These are phyloP conservation scores for Ploettnerulaceae sp. DNA, from an alignment of 2,329 filamentous ascomycete species.

Conservation along the genomic window DNA sequence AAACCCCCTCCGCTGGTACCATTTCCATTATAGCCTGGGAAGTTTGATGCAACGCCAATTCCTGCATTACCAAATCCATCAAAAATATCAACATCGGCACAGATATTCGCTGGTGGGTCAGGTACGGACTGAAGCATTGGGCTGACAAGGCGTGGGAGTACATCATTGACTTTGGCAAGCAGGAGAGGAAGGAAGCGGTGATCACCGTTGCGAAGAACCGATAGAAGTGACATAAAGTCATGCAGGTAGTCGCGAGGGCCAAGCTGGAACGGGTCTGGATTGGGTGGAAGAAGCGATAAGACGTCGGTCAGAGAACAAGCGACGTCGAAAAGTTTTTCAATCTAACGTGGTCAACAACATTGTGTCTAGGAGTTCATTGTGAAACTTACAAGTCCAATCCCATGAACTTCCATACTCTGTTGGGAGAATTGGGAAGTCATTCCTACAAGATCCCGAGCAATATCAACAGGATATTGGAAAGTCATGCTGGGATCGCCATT, in stretches of 20 bases:
- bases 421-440: slow-evolving; percentile 69
- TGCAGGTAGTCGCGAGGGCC: slow-evolving; percentile 71
- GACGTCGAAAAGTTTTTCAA: slow-evolving; percentile 77
- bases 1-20: slow-evolving; percentile 28
- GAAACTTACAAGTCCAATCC: slow-evolving; percentile 62
- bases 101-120: slow-evolving; percentile 41
- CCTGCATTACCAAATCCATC: slow-evolving; percentile 61
- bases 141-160: slow-evolving; percentile 57
- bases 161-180: slow-evolving; percentile 68
- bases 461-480: slow-evolving; percentile 58
- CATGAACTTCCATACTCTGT: slow-evolving; percentile 69
- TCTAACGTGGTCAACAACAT: slow-evolving; percentile 35
- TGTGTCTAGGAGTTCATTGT: background rate
- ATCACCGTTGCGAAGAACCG: slow-evolving; percentile 68
- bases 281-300: slow-evolving; percentile 58
- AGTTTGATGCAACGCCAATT: slow-evolving; percentile 41
- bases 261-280: slow-evolving; percentile 56
- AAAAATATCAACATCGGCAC: slow-evolving; percentile 52
- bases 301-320: slow-evolving; percentile 69
- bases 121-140: slow-evolving; percentile 57
- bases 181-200: slow-evolving; percentile 74
- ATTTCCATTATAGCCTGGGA: slow-evolving; percentile 27
- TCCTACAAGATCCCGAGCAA: slow-evolving; percentile 56
- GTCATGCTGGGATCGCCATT: slow-evolving; percentile 50
- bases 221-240: slow-evolving; percentile 62